Evolutionary conservation across 2,329 filamentous ascomycete species (phyloP), one percentile per base, ranked within the genome.

Genomic region (Penicillium sp.): DNA sequence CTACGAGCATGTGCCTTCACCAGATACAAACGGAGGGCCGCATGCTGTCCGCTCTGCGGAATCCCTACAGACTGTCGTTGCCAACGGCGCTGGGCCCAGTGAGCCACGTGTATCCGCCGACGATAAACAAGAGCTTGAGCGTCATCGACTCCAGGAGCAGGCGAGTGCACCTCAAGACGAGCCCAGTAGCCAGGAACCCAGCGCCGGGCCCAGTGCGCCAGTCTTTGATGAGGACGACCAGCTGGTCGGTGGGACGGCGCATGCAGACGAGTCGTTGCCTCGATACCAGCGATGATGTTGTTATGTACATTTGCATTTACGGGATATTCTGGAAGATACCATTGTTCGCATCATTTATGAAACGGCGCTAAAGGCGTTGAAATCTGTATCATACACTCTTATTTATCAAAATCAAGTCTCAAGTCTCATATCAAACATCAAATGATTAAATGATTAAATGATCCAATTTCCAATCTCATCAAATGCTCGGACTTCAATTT

Each of bases 71-170:
- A 70, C 70, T 8, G 65, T 71, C 27, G 57, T 72, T 21, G 58
- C 65, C 49, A 46, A 75, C 61, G 58, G 75, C 68, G 57, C 72
- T 65, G 6, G 81, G 75, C 2, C 83, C 78, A 61, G 52, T 46
- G 60, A 68, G 47, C 51, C 65, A 47, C 45, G 60, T 33, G 54
- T 79, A 0, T 46, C 68, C 56, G 23, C 64, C 55, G 90, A 94
- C 55, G 93, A 95, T 72, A 94, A 95, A 72, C 86, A 88, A 65
- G 91, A 95, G 70, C 77, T 91, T 7, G 89, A 93, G 70, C 81
- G 86, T 21, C 82, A 78, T 56, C 80, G 87, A 38, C 73, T 90
- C n/a, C 77, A 89, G 59, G 77, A 81, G 51, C 82, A 89, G 67
- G 84, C 84, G 8, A 89, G 87, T 70, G 84, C 84, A 9, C 88